Evolutionary conservation across 352 stramenopile genomes (phyloP).

Genomic region (Thraustotheca clavata): DNA sequence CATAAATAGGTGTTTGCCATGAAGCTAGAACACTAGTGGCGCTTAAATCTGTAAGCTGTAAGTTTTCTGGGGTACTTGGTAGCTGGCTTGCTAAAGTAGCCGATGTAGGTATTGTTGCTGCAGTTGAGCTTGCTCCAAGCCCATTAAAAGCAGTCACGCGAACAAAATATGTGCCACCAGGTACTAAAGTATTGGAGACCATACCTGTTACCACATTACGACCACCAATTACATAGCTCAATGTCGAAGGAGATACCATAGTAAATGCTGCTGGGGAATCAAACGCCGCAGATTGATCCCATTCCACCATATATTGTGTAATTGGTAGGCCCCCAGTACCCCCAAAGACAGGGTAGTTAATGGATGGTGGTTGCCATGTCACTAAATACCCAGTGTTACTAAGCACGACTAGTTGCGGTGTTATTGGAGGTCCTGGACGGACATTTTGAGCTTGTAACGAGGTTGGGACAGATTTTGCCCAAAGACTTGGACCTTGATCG

Average conservation of each 20-base stretch:
- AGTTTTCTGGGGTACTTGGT: slow-evolving; percentile 45
- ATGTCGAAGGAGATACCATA: slow-evolving; percentile 37
- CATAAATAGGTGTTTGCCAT: slow-evolving; percentile 86
- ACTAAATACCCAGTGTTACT: slow-evolving; percentile 90
- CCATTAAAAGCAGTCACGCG: slow-evolving; percentile 74
- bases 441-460: slow-evolving; percentile 53
- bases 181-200: slow-evolving; percentile 63
- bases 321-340: slow-evolving; percentile 88
- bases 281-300: slow-evolving; percentile 85
- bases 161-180: slow-evolving; percentile 68
- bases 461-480: slow-evolving; percentile 34
- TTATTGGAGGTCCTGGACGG: slow-evolving; percentile 64
- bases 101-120: slow-evolving; percentile 32
- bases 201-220: slow-evolving; percentile 91
- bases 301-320: slow-evolving; percentile 95
- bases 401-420: slow-evolving; percentile 54
- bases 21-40: slow-evolving; percentile 63
- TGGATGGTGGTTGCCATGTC: slow-evolving; percentile 80
- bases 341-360: slow-evolving; percentile 78
- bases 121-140: slow-evolving; percentile 47
- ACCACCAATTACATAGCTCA: slow-evolving; percentile 86
- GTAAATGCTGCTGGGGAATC: slow-evolving; percentile 77
- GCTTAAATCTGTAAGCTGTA: slow-evolving; percentile 43
- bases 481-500: slow-evolving; percentile 65
- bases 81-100: slow-evolving; percentile 51